A percentile compares a stretch with the other conserved stretches of the same genome.
Conservation (phyloP, 805 yeast species). For the Candida tallmaniae region DNA sequence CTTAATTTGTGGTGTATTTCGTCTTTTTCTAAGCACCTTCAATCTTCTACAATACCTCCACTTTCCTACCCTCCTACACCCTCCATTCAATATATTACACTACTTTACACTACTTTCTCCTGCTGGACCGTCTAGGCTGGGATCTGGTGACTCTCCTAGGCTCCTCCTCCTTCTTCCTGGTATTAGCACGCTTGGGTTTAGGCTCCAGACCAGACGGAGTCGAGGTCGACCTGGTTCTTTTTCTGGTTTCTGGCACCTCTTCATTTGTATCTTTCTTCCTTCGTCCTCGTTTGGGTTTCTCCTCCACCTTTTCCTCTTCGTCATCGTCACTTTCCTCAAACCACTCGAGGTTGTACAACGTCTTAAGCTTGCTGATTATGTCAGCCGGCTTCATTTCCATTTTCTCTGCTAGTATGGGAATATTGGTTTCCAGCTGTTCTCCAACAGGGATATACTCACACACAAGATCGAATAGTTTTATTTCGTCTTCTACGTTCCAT, state of each 20-base stretch:
- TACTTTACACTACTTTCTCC: constrained; percentile 15
- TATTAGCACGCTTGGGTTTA: too few relatives aligned
- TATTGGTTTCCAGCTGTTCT: constrained; percentile 36
- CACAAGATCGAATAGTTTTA: constrained; percentile 53
- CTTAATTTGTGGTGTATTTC: neutral
- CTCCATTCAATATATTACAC: too few relatives aligned
- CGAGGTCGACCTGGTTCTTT: constrained; percentile 14
- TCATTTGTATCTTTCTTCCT: constrained; percentile 11
- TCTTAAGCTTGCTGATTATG: constrained; percentile 52
- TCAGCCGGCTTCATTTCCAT: constrained; percentile 39
- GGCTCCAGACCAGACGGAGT: too few relatives aligned
- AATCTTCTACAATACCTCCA: too few relatives aligned
- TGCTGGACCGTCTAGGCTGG: constrained; percentile 14
- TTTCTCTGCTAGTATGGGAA: constrained; percentile 37
- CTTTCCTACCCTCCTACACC: too few relatives aligned
- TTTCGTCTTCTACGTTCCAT: constrained; percentile 64
- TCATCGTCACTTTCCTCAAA: constrained; percentile 36
- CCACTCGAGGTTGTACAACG: constrained; percentile 52
- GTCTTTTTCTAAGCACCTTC: too few relatives aligned
- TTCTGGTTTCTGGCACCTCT: constrained; percentile 16
- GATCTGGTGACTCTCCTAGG: constrained; percentile 5
- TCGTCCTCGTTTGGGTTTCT: constrained; percentile 8
- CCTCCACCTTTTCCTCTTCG: constrained; percentile 12
- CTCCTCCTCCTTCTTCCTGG: constrained; percentile 14
- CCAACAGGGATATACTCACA: constrained; percentile 73